Evolutionary conservation across 2,329 filamentous ascomycete genomes (phyloP), one percentile per base, ranked within the genome.

Genomic region (Sordariomycetes sp.): DNA sequence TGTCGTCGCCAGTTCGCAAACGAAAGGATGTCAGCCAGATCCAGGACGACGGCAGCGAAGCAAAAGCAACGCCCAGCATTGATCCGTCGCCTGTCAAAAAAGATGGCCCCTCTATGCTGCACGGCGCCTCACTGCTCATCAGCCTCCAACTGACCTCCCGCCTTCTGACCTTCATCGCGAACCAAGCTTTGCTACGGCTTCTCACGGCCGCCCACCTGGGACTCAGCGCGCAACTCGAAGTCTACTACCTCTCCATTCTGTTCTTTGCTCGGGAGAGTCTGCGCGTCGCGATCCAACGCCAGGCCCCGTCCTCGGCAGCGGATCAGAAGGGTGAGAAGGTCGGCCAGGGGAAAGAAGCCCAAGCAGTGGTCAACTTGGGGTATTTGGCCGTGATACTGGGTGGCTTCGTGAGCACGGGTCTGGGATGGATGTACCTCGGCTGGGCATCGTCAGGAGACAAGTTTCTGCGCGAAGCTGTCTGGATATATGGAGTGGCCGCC

Each of bases 251-350:
- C 29, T 86, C 87, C 0, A 80, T 93, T n/a, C 70, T 98, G 1
- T 95, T 94, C 58, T 96, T 98, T 50, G 83, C 92, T 0, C 75
- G 92, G 25, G 92, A 98, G 59, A 90, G 83, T 48, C 64, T 96
- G 32, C 81, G 92, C 12, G 82, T 94, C n/a, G 87, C 90, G 18
- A 75, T 94, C 23, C 90, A 96, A 59, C 73, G 92, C 33, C 83
- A 88, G 45, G 42, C 46, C n/a, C 45, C 44, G 5, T 39, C 42
- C 5, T 39, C 38, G 9, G 33, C 35, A 15, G 27, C 30, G 10
- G 21, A 37, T 11, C 39, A 36, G 20, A 32, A 37, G 9, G 34
- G 39, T 16, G 11, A 16, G 4, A 9, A 11, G 3, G n/a, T 27
- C 11, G 21, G 35, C 31, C 40, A 44, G 53, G 25, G n/a, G n/a